Evolutionary conservation across 306 rosid species (phyloP).

Genomic region (Acacia confusa): DNA sequence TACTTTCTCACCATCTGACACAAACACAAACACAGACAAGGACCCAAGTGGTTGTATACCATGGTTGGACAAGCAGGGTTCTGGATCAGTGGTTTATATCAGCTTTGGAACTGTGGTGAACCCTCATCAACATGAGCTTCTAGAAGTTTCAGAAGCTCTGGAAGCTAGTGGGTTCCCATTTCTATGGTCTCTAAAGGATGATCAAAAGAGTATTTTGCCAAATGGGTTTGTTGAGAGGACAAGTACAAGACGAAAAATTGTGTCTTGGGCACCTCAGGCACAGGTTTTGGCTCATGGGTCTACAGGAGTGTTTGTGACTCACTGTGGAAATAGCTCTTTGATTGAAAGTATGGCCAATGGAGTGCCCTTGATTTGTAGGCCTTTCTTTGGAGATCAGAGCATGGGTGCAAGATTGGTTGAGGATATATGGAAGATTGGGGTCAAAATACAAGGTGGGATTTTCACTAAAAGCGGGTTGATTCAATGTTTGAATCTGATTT

Average conservation of each 20-base stretch:
- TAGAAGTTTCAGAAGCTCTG: background rate
- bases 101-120: conserved; percentile 12
- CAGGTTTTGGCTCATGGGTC: conserved; percentile 34
- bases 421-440: conserved; percentile 35
- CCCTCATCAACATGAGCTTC: conserved; percentile 1
- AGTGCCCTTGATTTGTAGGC: conserved; percentile 40
- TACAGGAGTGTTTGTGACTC: conserved; percentile 34
- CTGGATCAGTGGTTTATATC: conserved; percentile 16
- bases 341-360: conserved; percentile 31
- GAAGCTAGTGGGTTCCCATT: background rate
- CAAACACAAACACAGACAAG: background rate
- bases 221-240: conserved; percentile 34
- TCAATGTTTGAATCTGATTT: conserved; percentile 31
- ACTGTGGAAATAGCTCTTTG: conserved; percentile 35
- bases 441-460: conserved; percentile 28
- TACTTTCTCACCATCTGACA: background rate
- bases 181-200: background rate
- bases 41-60: conserved; percentile 18
- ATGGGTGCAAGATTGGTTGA: conserved; percentile 32
- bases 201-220: background rate
- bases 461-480: conserved; percentile 33
- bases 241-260: conserved; percentile 13
- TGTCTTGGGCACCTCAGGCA: conserved; percentile 39
- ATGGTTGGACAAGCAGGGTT: conserved; percentile 4
- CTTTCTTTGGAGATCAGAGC: conserved; percentile 34